Evolutionary conservation across 225 moss, liverwort and hornwort species (phyloP).

Genomic region (Neckera pumila): DNA sequence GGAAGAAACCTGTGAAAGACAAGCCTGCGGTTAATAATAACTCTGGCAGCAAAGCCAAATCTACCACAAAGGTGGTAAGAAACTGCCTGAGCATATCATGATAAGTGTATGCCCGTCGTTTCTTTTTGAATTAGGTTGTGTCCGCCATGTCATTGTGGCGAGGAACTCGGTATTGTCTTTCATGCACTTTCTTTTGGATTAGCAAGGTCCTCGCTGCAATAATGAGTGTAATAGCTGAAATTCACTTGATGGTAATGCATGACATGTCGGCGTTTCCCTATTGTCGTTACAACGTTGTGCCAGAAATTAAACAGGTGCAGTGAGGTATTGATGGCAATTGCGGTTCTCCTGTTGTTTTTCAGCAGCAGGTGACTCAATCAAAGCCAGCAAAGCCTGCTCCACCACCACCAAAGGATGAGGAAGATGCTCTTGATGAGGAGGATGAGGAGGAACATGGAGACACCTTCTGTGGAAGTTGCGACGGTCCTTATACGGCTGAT

Average conservation of each 20-base stretch:
- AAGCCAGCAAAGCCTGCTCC: conserved; percentile 47
- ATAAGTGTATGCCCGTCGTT: neutral
- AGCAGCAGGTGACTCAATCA: conserved; percentile 32
- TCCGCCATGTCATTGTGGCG: neutral
- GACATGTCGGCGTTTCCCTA: neutral
- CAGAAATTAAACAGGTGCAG: neutral
- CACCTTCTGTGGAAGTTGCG: conserved; percentile 55
- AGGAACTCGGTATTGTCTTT: neutral
- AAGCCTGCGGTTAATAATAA: conserved; percentile 39
- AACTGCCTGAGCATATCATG: neutral
- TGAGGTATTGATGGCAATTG: neutral
- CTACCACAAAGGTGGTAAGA: conserved; percentile 46
- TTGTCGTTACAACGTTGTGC: neutral
- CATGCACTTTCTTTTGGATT: neutral
- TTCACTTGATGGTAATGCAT: neutral
- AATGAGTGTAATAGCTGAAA: neutral
- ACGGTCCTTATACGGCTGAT: conserved; percentile 47
- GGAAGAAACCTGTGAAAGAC: conserved; percentile 56
- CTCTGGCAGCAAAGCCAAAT: conserved; percentile 41
- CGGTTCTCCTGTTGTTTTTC: neutral
- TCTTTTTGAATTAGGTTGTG: neutral
- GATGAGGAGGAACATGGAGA: conserved; percentile 56
- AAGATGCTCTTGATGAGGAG: conserved; percentile 40
- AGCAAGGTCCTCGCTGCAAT: neutral
- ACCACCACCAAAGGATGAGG: conserved; percentile 47